These are phyloP conservation scores for Sphenostylis stenocarpa DNA, from an alignment of 306 rosid species.

Conservation along the genomic window DNA sequence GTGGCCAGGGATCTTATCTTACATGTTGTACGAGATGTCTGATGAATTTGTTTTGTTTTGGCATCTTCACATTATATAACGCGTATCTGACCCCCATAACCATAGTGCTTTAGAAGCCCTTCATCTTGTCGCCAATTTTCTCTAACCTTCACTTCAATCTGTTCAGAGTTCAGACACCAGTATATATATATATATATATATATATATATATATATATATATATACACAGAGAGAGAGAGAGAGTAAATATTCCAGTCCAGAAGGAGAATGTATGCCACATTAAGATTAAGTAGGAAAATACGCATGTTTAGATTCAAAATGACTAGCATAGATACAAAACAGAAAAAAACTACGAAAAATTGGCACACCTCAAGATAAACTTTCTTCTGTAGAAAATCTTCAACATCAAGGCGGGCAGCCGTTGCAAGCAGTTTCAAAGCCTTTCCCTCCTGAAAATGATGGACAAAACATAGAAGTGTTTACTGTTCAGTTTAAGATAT, in stretches of 20 bases:
- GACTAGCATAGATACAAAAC: not conserved
- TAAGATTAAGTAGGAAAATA: slow-evolving; percentile 21
- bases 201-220: too few species aligned
- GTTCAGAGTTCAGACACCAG: slow-evolving; percentile 48
- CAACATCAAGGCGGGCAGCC: slow-evolving; percentile 89
- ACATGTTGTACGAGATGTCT: slow-evolving; percentile 5
- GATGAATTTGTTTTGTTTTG: not conserved
- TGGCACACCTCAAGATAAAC: slow-evolving; percentile 88
- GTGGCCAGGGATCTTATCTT: slow-evolving; percentile 27
- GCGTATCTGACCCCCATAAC: slow-evolving; percentile 83
- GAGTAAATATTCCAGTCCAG: slow-evolving; percentile 21
- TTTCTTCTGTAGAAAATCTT: slow-evolving; percentile 89
- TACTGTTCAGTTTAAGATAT: slow-evolving; percentile 5
- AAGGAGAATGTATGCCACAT: slow-evolving; percentile 6
- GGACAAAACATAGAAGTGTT: slow-evolving; percentile 23
- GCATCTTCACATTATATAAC: slow-evolving; percentile 45
- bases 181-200: too few species aligned
- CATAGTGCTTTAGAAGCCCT: slow-evolving; percentile 73
- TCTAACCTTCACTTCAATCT: slow-evolving; percentile 90
- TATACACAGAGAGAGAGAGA: too few species aligned
- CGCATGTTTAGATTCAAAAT: not conserved
- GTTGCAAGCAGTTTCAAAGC: slow-evolving; percentile 93
- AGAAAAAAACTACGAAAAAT: not conserved
- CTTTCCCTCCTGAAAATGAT: slow-evolving; percentile 75
- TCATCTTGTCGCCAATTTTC: slow-evolving; percentile 97